phyloP scores from a whole-genome alignment of 2,329 filamentous ascomycete species.

The Fusarium sp. region DNA sequence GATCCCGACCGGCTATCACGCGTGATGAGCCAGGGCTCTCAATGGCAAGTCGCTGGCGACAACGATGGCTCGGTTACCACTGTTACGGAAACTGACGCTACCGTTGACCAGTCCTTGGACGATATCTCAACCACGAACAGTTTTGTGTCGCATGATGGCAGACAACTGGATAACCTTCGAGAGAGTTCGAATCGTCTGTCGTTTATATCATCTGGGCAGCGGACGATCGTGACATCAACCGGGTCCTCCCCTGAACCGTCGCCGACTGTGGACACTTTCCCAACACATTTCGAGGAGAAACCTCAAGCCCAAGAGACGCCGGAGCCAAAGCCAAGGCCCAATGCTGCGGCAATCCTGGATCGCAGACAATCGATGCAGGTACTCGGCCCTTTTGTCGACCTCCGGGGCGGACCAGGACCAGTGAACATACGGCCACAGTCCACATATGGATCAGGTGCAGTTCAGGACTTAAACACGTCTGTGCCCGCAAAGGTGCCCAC shows the following conservation, averaged over 20 bases:
- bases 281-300: constrained; percentile 40
- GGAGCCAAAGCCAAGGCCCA: constrained; percentile 65
- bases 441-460: constrained; percentile 31
- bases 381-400: constrained; percentile 61
- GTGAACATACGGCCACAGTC: constrained; percentile 45
- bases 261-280: constrained; percentile 68
- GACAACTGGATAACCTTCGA: constrained; percentile 70
- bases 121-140: constrained; percentile 72
- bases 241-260: constrained; percentile 69
- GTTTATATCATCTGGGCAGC: constrained; percentile 73
- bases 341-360: constrained; percentile 66
- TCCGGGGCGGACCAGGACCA: constrained; percentile 51
- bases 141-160: constrained; percentile 71
- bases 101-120: constrained; percentile 63
- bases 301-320: constrained; percentile 40
- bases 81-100: constrained; percentile 42
- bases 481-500: constrained; percentile 45
- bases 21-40: constrained; percentile 30
- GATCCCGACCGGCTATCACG: constrained; percentile 65
- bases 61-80: constrained; percentile 31
- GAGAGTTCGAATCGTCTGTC: constrained; percentile 72
- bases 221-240: constrained; percentile 72
- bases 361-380: constrained; percentile 68
- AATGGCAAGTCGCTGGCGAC: constrained; percentile 29
- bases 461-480: constrained; percentile 23